Percentiles rank a stretch among this genome's conserved stretches.
These are phyloP conservation scores for Diaporthe batatas DNA, from an alignment of 2,329 filamentous ascomycete genomes.

Conservation along the genomic window DNA sequence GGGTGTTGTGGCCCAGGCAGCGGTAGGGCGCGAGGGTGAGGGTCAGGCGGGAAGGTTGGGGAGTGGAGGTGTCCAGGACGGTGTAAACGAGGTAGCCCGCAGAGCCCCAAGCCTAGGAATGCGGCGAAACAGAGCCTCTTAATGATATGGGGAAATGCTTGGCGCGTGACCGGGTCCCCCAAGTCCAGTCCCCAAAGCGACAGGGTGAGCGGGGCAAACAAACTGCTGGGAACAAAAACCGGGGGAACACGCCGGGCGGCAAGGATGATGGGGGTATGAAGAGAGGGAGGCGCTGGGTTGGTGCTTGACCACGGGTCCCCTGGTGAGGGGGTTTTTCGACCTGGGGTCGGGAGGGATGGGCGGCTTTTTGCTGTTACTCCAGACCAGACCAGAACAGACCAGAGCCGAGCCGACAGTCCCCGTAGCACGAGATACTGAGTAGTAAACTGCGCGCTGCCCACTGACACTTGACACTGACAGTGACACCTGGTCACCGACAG, in stretches of 20 bases:
- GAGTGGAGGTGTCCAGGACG: constrained; percentile 40
- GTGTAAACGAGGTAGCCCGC: constrained; percentile 40
- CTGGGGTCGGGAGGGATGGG: constrained; percentile 30
- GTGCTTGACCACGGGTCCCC: constrained; percentile 27
- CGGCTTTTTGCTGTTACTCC: constrained; percentile 17
- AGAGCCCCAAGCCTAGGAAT: constrained; percentile 43
- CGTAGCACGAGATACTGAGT: not conserved
- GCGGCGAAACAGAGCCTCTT: constrained; percentile 41
- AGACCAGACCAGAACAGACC: constrained; percentile 20
- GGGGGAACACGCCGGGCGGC: constrained; percentile 37
- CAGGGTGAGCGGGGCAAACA: constrained; percentile 39
- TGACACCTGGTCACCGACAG: too few relatives aligned
- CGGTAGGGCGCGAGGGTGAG: constrained; percentile 31
- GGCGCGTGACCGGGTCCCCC: constrained; percentile 40
- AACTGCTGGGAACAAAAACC: constrained; percentile 40
- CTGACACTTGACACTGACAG: constrained; percentile 4
- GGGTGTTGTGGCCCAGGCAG: constrained; percentile 32
- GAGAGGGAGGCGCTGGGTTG: constrained; percentile 27
- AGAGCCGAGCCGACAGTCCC: constrained; percentile 29
- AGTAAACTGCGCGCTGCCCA: constrained; percentile 18
- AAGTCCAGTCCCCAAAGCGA: constrained; percentile 37
- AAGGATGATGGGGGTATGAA: constrained; percentile 39
- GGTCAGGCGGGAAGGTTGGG: constrained; percentile 34
- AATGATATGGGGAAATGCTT: constrained; percentile 43
- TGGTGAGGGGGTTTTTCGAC: constrained; percentile 32